Evolutionary conservation across 2,329 filamentous ascomycete species (phyloP).

Genomic region (Talaromyces sp.): DNA sequence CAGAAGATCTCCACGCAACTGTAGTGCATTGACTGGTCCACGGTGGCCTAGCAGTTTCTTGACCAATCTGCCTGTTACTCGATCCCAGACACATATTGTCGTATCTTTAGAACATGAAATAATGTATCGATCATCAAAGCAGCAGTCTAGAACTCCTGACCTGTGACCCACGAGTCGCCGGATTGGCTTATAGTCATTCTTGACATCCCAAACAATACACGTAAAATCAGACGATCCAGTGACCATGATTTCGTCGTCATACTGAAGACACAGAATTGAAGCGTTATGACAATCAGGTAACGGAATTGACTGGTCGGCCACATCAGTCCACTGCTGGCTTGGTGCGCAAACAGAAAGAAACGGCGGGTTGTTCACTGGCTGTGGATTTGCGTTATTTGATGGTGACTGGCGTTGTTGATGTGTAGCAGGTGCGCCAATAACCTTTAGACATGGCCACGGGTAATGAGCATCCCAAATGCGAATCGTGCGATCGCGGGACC

Average conservation of each 20-base stretch:
- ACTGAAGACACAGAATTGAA: conserved; percentile 92
- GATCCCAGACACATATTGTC: conserved; percentile 92
- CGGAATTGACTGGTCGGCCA: conserved; percentile 36
- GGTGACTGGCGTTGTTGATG: conserved; percentile 13
- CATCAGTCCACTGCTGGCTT: conserved; percentile 55
- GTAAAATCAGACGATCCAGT: conserved; percentile 91
- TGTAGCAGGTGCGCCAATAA: conserved; percentile 64
- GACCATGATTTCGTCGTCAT: conserved; percentile 87
- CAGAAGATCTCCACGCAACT: conserved; percentile 87
- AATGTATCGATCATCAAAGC: conserved; percentile 87
- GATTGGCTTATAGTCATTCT: conserved; percentile 73
- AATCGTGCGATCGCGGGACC: conserved; percentile 91
- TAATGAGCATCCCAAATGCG: conserved; percentile 94
- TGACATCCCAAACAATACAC: conserved; percentile 87
- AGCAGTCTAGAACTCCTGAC: conserved; percentile 88
- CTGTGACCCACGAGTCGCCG: conserved; percentile 73
- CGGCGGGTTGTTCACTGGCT: conserved; percentile 40
- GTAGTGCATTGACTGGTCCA: conserved; percentile 93
- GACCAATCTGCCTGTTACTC: conserved; percentile 69
- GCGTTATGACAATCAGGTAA: conserved; percentile 70
- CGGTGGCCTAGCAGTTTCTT: conserved; percentile 80
- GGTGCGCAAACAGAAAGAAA: conserved; percentile 49
- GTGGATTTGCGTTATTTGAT: conserved; percentile 27
- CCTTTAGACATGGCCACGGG: conserved; percentile 70
- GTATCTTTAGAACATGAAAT: conserved; percentile 96